A percentile compares a stretch with the other conserved stretches of the same genome.
Conservation (phyloP, 2,329 filamentous ascomycete species). For the Boeremia lycopersici region DNA sequence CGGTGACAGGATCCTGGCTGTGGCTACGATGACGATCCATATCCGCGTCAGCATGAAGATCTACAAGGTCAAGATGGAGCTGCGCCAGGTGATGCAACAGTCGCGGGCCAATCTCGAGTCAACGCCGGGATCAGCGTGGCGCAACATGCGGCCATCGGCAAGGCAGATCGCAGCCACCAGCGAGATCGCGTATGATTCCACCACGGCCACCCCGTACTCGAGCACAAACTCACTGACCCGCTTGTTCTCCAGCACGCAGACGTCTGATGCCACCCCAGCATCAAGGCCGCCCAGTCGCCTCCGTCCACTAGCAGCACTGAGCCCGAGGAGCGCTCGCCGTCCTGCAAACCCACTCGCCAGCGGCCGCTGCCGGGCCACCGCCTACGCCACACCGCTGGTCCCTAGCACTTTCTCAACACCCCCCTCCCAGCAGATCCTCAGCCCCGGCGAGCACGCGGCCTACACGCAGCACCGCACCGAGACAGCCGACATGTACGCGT, state of each 20-base stretch:
- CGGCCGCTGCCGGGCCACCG: conserved; percentile 17
- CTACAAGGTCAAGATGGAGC: conserved; percentile 63
- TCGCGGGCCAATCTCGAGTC: conserved; percentile 11
- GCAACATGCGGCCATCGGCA: too few species aligned
- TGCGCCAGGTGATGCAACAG: conserved; percentile 51
- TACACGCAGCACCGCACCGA: neutral
- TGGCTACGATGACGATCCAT: conserved; percentile 69
- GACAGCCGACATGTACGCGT: conserved; percentile 67
- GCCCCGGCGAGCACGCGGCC: neutral
- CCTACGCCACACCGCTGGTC: conserved; percentile 13
- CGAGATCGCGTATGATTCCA: too few species aligned
- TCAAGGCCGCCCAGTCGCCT: neutral
- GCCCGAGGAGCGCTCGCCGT: neutral
- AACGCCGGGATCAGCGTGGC: neutral
- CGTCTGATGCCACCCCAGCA: neutral
- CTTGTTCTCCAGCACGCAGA: too few species aligned
- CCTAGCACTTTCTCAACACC: conserved; percentile 3
- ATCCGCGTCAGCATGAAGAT: conserved; percentile 69
- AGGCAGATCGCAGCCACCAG: too few species aligned
- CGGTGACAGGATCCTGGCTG: conserved; percentile 56
- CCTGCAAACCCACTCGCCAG: neutral
- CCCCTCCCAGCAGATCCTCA: neutral
- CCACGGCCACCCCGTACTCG: neutral
- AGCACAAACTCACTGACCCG: neutral
- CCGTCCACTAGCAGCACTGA: neutral